A percentile compares a stretch with the other conserved stretches of the same genome.
Conservation (phyloP, 495 filamentous ascomycete species). For the Bryoglossum gracile region DNA sequence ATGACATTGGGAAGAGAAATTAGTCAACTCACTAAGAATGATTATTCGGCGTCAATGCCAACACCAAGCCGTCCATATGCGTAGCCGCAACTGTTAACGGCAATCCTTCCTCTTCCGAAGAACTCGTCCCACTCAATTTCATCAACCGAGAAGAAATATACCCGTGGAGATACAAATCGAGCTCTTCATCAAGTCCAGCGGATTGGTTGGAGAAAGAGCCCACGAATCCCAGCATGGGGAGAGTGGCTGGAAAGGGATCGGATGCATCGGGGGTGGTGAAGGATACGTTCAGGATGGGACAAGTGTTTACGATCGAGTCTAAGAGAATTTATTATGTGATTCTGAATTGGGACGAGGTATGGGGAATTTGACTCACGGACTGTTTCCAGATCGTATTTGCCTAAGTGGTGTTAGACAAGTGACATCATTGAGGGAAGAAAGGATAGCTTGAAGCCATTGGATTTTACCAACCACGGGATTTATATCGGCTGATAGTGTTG, state of each 20-base stretch:
- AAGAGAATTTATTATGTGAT: no score
- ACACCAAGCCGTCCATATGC: conserved; percentile 52
- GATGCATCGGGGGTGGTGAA: conserved; percentile 50
- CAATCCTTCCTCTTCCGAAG: conserved; percentile 27
- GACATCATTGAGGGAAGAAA: neutral
- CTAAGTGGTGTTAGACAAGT: conserved; percentile 6
- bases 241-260: conserved; percentile 65
- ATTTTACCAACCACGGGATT: conserved; percentile 13
- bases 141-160: conserved; percentile 78
- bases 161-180: conserved; percentile 83
- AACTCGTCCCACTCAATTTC: conserved; percentile 31
- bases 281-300: conserved; percentile 74
- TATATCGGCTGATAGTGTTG: conserved; percentile 20
- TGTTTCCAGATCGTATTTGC: conserved; percentile 58
- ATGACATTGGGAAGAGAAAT: no score
- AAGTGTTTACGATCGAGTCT: conserved; percentile 71
- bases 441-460: no score
- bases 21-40: no score
- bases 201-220: conserved; percentile 56
- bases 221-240: conserved; percentile 90
- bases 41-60: conserved; percentile 60
- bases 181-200: conserved; percentile 42
- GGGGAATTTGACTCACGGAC: no score
- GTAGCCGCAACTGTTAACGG: conserved; percentile 61
- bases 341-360: no score